Base-by-base conservation (phyloP, 208 protist genomes). In the Leishmania turanica region DNA sequence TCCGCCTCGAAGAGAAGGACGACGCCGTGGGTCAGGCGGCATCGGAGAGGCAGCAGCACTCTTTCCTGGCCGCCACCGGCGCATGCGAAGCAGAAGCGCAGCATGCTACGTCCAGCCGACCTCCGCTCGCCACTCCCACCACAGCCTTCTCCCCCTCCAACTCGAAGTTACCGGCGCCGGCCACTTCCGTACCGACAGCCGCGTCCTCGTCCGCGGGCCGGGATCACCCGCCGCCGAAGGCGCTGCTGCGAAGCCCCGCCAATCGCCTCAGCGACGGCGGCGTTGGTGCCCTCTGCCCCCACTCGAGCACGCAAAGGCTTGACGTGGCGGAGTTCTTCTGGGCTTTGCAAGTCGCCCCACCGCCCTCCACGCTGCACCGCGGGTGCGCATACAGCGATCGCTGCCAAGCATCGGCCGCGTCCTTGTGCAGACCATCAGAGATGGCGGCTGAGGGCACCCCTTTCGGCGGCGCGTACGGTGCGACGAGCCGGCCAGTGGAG, bases 271-370 rank as follows among this genome's bases (percentile, higher is more conserved):
- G 31, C 64, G 54, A 54, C 1, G 37, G 51, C 27, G 40, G 49
- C 54, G 65, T 49, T 6, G 53, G 51, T 21, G 51, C n/a, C 11
- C 31, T 13, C 75, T 31, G 2, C 31, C 40, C 34, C 75, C 27
- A 15, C 56, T 53, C 75, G n/a, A 51, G 37, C 34, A 24, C 47
- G 71, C 76, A 72, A 56, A 34, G 42, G 45, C 78, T 85, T 47
- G 76, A 56, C 56, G 85, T 79, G 60, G 66, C 81, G 1, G 78
- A 82, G 19, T 89, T 89, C 54, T 89, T 89, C 77, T 89, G 85
- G 85, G 69, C 85, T 31, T 73, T 89, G 54, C 80, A 70, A 34
- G 82, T 86, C 42, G 85, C 85, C 27, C 85, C 85, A 17, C 77
- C 76, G 42, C 81, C 82, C 4, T 58, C 77, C 47, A 70, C 81